phyloP scores from a whole-genome alignment of 306 rosid genomes.

The Calophaca sinica region DNA sequence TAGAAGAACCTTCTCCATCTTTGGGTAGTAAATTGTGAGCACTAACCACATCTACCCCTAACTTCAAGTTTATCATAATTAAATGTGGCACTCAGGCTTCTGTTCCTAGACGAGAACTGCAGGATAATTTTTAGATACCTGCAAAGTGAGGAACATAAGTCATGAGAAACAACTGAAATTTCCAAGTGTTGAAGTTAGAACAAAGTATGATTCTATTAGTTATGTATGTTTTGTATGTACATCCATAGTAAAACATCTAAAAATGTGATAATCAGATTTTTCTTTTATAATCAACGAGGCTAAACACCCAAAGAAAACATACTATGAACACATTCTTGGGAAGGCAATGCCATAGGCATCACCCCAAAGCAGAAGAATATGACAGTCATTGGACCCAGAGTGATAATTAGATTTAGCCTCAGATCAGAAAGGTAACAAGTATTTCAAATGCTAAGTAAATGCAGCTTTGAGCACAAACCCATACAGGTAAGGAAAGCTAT shows the following conservation, averaged over 20 bases:
- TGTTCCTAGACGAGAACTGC: constrained; percentile 37
- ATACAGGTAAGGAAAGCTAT: not conserved
- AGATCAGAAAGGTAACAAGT: not conserved
- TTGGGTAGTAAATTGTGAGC: constrained; percentile 90
- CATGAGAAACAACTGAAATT: constrained; percentile 32
- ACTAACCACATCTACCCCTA: constrained; percentile 78
- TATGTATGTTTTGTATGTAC: constrained; percentile 1
- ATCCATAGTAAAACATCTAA: not conserved
- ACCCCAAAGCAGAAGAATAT: too few species aligned
- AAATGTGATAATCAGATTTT: not conserved
- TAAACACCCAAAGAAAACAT: too few species aligned
- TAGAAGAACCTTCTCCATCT: constrained; percentile 85
- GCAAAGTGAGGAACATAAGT: constrained; percentile 32
- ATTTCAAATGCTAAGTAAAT: not conserved
- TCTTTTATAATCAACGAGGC: too few species aligned
- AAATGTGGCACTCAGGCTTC: constrained; percentile 18
- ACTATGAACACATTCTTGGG: too few species aligned
- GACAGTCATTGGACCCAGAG: too few species aligned
- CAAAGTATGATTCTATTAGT: not conserved
- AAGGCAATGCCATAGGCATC: too few species aligned
- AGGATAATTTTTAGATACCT: constrained; percentile 42
- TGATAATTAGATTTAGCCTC: constrained; percentile 3
- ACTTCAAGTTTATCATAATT: constrained; percentile 72
- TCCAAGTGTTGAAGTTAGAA: not conserved
- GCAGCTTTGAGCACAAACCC: not conserved